phyloP scores from a whole-genome alignment of 257 asterid genomes.

The Asclepias syriaca region DNA sequence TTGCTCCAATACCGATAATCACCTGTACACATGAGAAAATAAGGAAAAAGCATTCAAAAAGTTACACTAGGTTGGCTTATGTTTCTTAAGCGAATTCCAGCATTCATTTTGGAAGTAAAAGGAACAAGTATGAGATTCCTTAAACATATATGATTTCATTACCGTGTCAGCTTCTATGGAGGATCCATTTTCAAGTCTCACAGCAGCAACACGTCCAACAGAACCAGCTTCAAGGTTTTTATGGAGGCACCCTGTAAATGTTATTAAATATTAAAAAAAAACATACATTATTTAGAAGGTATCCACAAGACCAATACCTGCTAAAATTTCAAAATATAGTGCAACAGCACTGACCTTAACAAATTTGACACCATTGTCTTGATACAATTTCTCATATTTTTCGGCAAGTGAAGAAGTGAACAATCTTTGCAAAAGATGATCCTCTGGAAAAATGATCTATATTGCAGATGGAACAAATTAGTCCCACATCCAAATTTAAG shows the following conservation, averaged over 20 bases:
- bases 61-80: not conserved
- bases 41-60: constrained; percentile 5
- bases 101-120: not conserved
- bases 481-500: not conserved
- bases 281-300: not conserved
- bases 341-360: constrained; percentile 55
- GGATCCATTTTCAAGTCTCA: constrained; percentile 69
- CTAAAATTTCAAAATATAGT: not conserved
- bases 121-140: not conserved
- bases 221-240: constrained; percentile 68
- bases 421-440: constrained; percentile 74
- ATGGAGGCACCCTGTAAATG: constrained; percentile 72
- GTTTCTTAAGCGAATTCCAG: not conserved
- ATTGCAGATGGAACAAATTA: constrained; percentile 10
- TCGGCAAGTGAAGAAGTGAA: constrained; percentile 82
- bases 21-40: constrained; percentile 47
- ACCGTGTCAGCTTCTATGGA: constrained; percentile 82
- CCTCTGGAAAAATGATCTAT: constrained; percentile 80
- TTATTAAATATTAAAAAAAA: constrained; percentile 18
- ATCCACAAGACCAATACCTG: not conserved
- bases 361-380: constrained; percentile 72
- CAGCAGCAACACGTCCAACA: constrained; percentile 68
- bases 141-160: constrained; percentile 5
- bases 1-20: constrained; percentile 89
- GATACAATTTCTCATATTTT: constrained; percentile 76